A percentile compares a stretch with the other conserved stretches of the same genome.
Evolutionary conservation across 2,329 filamentous ascomycete species (phyloP).

Genomic region (Trichophyton verrucosum): DNA sequence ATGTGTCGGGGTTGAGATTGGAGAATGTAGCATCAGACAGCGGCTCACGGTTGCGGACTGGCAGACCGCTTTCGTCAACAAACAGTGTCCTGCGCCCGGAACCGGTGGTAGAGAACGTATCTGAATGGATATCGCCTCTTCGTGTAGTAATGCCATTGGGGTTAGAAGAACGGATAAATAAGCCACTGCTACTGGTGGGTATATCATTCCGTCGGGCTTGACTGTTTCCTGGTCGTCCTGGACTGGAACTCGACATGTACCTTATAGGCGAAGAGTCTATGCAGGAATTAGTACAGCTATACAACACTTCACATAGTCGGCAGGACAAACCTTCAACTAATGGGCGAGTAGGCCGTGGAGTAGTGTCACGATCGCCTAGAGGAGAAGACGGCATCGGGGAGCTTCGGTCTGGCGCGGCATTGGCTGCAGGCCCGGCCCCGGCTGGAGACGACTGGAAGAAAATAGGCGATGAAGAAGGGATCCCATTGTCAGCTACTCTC

Average conservation of each 20-base stretch:
- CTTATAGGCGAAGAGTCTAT: constrained; percentile 83
- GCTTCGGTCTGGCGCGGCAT: constrained; percentile 31
- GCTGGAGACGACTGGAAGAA: constrained; percentile 57
- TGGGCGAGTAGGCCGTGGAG: constrained; percentile 29
- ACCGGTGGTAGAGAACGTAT: constrained; percentile 46
- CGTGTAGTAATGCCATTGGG: constrained; percentile 47
- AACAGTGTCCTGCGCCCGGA: constrained; percentile 46
- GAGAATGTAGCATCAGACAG: constrained; percentile 54
- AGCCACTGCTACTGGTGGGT: constrained; percentile 69
- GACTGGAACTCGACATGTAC: constrained; percentile 83
- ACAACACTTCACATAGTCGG: neutral
- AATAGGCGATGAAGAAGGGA: constrained; percentile 64
- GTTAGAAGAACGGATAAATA: constrained; percentile 62
- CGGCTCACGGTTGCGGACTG: constrained; percentile 38
- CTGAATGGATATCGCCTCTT: constrained; percentile 78
- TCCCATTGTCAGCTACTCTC: constrained; percentile 28
- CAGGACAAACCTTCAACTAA: constrained; percentile 28
- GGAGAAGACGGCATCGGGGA: constrained; percentile 34
- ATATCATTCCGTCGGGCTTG: constrained; percentile 55
- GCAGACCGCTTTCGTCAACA: constrained; percentile 52
- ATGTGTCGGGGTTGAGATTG: constrained; percentile 67
- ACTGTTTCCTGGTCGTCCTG: constrained; percentile 46
- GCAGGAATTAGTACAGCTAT: constrained; percentile 13
- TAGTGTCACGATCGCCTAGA: constrained; percentile 32
- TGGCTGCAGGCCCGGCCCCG: constrained; percentile 31